A percentile compares a stretch with the other conserved stretches of the same genome.
phyloP scores from a whole-genome alignment of 805 yeast species.

The Myxozyma monticola region DNA sequence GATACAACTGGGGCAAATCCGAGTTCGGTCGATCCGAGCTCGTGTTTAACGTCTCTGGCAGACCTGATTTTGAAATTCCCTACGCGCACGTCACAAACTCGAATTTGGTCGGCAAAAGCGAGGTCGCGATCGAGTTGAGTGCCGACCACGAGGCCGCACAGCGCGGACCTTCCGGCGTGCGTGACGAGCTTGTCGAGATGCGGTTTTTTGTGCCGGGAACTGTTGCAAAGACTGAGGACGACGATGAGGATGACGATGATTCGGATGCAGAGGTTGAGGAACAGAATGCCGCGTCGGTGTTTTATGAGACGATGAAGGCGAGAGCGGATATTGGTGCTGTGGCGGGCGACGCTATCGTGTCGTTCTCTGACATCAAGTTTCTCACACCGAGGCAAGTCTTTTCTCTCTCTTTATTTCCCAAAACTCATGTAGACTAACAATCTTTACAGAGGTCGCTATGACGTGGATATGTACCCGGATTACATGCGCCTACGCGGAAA shows the following conservation, averaged over 20 bases:
- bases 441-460: slow-evolving; percentile 83
- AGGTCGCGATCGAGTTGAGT: slow-evolving; percentile 84
- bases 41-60: slow-evolving; percentile 78
- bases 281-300: slow-evolving; percentile 74
- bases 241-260: slow-evolving; percentile 39
- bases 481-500: slow-evolving; percentile 93
- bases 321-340: slow-evolving; percentile 93
- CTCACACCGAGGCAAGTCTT: slow-evolving; percentile 62
- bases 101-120: slow-evolving; percentile 87
- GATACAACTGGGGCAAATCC: slow-evolving; percentile 99
- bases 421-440: background rate
- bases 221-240: slow-evolving; percentile 48
- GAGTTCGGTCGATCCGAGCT: slow-evolving; percentile 91
- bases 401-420: background rate
- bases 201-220: slow-evolving; percentile 92
- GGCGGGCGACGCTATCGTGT: slow-evolving; percentile 91
- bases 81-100: slow-evolving; percentile 77
- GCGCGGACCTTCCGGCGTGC: slow-evolving; percentile 62
- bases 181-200: slow-evolving; percentile 91
- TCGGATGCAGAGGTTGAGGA: slow-evolving; percentile 44
- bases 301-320: slow-evolving; percentile 88
- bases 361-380: slow-evolving; percentile 86
- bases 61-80: slow-evolving; percentile 90
- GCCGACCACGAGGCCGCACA: slow-evolving; percentile 46
- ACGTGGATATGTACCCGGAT: slow-evolving; percentile 86